Conservation (phyloP, 2,329 filamentous ascomycete genomes). For the Xylaria sp. region DNA sequence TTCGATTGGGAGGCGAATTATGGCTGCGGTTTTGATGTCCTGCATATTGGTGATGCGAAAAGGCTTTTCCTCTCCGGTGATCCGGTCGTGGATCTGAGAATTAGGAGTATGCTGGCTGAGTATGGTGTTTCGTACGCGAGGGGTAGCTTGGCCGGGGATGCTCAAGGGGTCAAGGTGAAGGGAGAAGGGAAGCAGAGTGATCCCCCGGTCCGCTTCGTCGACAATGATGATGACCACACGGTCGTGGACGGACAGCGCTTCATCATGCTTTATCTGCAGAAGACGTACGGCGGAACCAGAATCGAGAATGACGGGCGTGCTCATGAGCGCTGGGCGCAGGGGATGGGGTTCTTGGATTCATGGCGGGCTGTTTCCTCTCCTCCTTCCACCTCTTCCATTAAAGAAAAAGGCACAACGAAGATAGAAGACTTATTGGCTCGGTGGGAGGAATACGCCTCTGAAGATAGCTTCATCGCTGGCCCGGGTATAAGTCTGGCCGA, state of each 20-base stretch:
- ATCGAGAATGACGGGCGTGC: not conserved
- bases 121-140: slow-evolving; percentile 57
- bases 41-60: slow-evolving; percentile 67
- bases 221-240: slow-evolving; percentile 62
- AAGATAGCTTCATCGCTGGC: slow-evolving; percentile 59
- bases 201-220: slow-evolving; percentile 60
- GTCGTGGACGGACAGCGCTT: slow-evolving; percentile 60
- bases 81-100: slow-evolving; percentile 57
- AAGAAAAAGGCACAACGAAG: slow-evolving; percentile 23
- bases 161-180: not conserved
- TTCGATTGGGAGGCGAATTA: slow-evolving; percentile 83
- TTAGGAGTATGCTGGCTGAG: slow-evolving; percentile 62
- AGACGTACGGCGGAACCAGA: slow-evolving; percentile 54
- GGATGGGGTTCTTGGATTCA: slow-evolving; percentile 50
- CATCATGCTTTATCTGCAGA: slow-evolving; percentile 70
- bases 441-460: slow-evolving; percentile 55
- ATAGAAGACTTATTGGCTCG: slow-evolving; percentile 50
- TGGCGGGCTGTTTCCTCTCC: slow-evolving; percentile 45
- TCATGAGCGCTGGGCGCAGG: slow-evolving; percentile 57
- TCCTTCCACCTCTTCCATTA: not conserved
- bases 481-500: slow-evolving; percentile 58
- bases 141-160: too few species aligned
- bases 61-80: slow-evolving; percentile 63
- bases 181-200: slow-evolving; percentile 30
- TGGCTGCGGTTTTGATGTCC: slow-evolving; percentile 83